Percentiles rank a stretch among this genome's conserved stretches.
phyloP scores from a whole-genome alignment of 2,329 filamentous ascomycete genomes.

The Colletotrichum sp. region DNA sequence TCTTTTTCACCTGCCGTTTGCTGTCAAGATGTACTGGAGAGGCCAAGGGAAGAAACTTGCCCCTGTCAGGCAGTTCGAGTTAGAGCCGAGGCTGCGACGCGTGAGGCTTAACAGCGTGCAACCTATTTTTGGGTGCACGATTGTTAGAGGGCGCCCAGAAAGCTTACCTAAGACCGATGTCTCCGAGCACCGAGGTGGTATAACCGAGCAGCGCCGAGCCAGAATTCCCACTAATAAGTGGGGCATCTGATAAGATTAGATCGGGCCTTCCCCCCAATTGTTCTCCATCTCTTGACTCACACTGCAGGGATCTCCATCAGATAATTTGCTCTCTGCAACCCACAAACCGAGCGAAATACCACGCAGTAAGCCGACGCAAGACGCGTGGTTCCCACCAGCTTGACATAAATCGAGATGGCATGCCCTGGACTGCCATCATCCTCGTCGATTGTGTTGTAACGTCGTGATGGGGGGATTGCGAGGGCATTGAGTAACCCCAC shows the following conservation, averaged over 20 bases:
- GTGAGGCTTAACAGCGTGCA: not conserved
- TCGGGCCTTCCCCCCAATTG: slow-evolving; percentile 10
- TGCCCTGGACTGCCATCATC: not conserved
- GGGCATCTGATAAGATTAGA: slow-evolving; percentile 24
- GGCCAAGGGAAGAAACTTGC: slow-evolving; percentile 18
- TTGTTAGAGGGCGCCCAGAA: not conserved
- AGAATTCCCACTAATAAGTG: not conserved
- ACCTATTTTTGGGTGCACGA: rapidly evolving
- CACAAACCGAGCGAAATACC: slow-evolving; percentile 4
- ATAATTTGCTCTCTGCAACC: slow-evolving; percentile 11
- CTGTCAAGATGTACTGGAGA: slow-evolving; percentile 17
- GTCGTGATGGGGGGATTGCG: not conserved
- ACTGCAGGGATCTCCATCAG: slow-evolving; percentile 17
- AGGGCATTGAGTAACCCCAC: not conserved
- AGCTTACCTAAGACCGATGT: slow-evolving; percentile 1
- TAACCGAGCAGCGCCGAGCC: slow-evolving; percentile 3
- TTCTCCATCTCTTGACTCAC: slow-evolving; percentile 17
- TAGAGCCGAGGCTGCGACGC: slow-evolving; percentile 2
- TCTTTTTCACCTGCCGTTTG: slow-evolving; percentile 12
- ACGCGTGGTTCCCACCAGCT: not conserved
- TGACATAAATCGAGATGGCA: not conserved
- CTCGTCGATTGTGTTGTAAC: not conserved
- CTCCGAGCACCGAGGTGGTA: slow-evolving; percentile 12
- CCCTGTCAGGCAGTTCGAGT: slow-evolving; percentile 3
- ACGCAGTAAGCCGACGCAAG: not conserved